A percentile compares a stretch with the other conserved stretches of the same genome.
Conservation (phyloP, 345 rosid genomes). For the Eucalyptus tenuipes region DNA sequence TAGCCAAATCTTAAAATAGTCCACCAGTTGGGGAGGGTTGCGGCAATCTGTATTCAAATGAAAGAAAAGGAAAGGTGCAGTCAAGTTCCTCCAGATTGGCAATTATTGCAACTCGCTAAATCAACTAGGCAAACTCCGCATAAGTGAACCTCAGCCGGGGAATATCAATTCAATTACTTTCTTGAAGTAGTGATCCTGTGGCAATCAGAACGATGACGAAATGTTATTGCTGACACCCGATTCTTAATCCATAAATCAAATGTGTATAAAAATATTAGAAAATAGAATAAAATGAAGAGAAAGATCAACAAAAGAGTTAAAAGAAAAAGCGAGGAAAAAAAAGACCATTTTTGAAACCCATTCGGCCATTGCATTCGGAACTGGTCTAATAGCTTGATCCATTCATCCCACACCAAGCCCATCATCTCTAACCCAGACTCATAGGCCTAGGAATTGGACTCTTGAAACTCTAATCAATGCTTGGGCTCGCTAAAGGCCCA, state of each 20-base stretch:
- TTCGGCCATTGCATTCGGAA: background rate
- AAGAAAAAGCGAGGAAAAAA: background rate
- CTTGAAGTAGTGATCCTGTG: background rate
- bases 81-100: too few relatives aligned
- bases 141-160: background rate
- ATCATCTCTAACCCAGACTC: background rate
- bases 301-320: too few relatives aligned
- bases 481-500: background rate
- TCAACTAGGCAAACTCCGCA: background rate
- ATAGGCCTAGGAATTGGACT: background rate
- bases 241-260: background rate
- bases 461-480: background rate
- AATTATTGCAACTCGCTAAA: too few relatives aligned
- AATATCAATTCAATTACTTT: background rate
- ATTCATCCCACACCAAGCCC: background rate
- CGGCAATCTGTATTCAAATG: too few relatives aligned
- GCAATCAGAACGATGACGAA: background rate
- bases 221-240: background rate
- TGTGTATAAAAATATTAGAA: background rate
- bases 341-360: background rate
- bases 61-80: too few relatives aligned
- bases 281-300: background rate
- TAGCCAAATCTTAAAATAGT: too few relatives aligned
- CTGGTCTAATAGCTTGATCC: background rate
- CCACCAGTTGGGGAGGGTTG: too few relatives aligned